Percentiles rank a stretch among this genome's conserved stretches.
These are phyloP conservation scores for Skeletonema menzelii DNA, from an alignment of 108 stramenopile species.

Conservation along the genomic window DNA sequence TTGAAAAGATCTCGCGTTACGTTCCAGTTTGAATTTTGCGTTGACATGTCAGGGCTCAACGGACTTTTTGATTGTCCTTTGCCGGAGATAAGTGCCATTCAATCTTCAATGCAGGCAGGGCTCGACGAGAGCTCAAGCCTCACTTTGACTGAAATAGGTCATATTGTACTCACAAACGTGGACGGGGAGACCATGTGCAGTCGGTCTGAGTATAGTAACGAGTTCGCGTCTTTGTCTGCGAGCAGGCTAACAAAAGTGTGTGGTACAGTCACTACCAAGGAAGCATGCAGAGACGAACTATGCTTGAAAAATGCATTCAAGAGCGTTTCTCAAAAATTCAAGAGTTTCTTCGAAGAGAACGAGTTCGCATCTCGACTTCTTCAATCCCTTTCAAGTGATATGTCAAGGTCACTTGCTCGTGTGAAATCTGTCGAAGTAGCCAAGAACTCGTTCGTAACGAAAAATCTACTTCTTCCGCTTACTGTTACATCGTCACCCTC, in stretches of 20 bases:
- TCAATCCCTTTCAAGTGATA: neutral
- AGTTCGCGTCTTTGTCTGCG: neutral
- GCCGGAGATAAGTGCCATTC: neutral
- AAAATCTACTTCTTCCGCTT: conserved; percentile 6
- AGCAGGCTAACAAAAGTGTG: neutral
- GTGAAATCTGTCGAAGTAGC: neutral
- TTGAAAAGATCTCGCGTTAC: conserved; percentile 6
- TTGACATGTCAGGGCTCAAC: conserved; percentile 1
- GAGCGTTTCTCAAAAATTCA: neutral
- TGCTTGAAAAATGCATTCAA: conserved; percentile 4
- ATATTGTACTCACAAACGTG: neutral
- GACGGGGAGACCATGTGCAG: conserved; percentile 3
- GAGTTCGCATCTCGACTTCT: neutral
- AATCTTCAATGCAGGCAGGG: conserved; percentile 9
- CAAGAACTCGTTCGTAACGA: conserved; percentile 1
- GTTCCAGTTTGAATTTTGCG: conserved; percentile 20
- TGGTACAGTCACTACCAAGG: neutral
- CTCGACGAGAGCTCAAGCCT: conserved; percentile 3
- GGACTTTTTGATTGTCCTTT: neutral
- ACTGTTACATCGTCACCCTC: neutral
- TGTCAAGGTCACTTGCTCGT: neutral
- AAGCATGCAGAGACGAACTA: neutral
- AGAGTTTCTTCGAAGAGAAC: neutral
- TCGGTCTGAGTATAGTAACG: neutral
- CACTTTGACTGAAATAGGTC: conserved; percentile 1